These are phyloP conservation scores for Acanthamoeba culbertsoni DNA, from an alignment of 208 protist genomes.

Conservation along the genomic window DNA sequence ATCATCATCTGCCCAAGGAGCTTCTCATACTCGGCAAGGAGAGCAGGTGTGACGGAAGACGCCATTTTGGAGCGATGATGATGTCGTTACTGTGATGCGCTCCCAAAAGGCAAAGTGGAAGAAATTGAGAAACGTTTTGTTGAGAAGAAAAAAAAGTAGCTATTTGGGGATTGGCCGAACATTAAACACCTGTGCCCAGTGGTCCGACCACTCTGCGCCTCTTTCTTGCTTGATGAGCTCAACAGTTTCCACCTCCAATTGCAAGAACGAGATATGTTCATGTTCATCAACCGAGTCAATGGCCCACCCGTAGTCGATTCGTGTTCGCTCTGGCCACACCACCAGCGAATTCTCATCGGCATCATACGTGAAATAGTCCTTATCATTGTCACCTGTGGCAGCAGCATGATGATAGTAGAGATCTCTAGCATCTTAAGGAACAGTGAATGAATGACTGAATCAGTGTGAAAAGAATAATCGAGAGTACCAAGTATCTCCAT, in stretches of 20 bases:
- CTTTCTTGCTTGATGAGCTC: not conserved
- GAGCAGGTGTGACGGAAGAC: not conserved
- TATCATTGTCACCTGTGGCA: not conserved
- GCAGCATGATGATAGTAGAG: not conserved
- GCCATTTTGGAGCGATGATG: no score
- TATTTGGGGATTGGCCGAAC: not conserved
- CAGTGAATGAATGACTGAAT: no score
- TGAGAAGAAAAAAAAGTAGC: not conserved
- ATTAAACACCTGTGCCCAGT: not conserved
- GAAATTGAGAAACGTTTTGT: no score
- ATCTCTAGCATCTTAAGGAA: not conserved
- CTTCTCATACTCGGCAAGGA: not conserved
- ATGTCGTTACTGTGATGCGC: no score
- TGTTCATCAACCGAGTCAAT: not conserved
- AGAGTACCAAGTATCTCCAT: not conserved
- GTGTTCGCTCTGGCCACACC: not conserved
- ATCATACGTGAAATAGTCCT: not conserved
- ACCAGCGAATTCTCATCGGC: not conserved
- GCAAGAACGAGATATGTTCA: not conserved
- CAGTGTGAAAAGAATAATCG: no score
- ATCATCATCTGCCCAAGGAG: conserved; percentile 14
- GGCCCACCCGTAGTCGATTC: not conserved
- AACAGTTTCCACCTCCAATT: not conserved
- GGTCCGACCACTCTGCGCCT: not conserved
- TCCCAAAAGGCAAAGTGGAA: no score